These are phyloP conservation scores for Brasenia schreberi DNA, from an alignment of 164 flowering plant genomes.

Conservation along the genomic window DNA sequence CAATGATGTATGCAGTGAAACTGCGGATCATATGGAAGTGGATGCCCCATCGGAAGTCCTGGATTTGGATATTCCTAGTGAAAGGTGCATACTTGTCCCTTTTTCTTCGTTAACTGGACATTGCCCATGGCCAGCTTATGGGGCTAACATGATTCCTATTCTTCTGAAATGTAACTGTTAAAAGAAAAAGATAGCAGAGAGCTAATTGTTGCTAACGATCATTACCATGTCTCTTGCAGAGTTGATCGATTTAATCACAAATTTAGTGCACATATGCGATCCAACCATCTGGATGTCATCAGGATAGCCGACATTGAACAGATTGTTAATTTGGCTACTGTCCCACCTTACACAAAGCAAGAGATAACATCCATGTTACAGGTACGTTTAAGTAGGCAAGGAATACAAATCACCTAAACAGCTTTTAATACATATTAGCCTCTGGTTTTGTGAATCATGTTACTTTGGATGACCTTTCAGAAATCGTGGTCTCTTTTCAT, in stretches of 20 bases:
- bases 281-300: slow-evolving; percentile 58
- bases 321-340: slow-evolving; percentile 44
- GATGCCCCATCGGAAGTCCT: slow-evolving; percentile 43
- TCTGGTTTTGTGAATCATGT: neutral
- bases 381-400: slow-evolving; percentile 22
- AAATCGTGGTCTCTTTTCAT: no score
- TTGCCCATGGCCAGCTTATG: neutral
- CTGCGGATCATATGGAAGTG: slow-evolving; percentile 71
- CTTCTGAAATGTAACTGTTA: neutral
- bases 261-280: slow-evolving; percentile 65
- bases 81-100: slow-evolving; percentile 36
- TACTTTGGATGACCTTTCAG: neutral
- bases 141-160: neutral
- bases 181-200: neutral
- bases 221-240: slow-evolving; percentile 27
- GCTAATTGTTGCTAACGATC: neutral
- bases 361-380: slow-evolving; percentile 56
- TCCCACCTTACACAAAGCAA: slow-evolving; percentile 35
- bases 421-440: neutral
- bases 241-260: slow-evolving; percentile 53
- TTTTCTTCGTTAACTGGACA: neutral
- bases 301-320: slow-evolving; percentile 54
- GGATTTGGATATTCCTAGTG: slow-evolving; percentile 20
- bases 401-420: neutral
- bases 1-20: slow-evolving; percentile 1